Evolutionary conservation across 2,329 filamentous ascomycete genomes (phyloP), one percentile per base, ranked within the genome.

Genomic region (Monosporascus ibericus): DNA sequence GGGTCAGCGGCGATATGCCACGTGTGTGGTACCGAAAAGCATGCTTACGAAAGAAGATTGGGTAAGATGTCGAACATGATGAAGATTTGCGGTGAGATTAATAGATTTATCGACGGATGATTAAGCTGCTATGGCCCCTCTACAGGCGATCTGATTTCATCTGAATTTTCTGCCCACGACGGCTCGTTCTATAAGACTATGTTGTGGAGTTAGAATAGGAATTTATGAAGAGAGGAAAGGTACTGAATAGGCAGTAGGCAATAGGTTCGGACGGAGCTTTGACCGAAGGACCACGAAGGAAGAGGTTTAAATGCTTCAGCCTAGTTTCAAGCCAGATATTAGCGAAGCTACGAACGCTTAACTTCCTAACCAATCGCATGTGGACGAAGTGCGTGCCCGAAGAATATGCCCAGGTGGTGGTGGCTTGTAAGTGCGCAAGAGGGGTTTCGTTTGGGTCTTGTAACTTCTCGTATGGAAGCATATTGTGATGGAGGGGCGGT

Each of bases 51-150:
- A 66, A 86, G 71, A 54, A 86, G 72, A 65, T 84, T 82, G 59
- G 84, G 81, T 55, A 86, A 74, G 54, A 86, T 76, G 60, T 81
- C 80, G 61, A 87, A 85, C 82, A 87, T 85, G 65, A 38, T 56
- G 57, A 52, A 7, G 36, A 42, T 9, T 15, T 22, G 47, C 7
- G n/a, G 47, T 17, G 36, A 49, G 22, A 17, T 38, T 30, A 3
- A 34, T 27, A 34, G 30, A 34, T 30, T n/a, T 25, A n/a, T 30
- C 24, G 24, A n/a, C 42, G 6, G 11, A 27, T 30, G 14, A 11
- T 34, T 3, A 34, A 34, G 30, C 30, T 34, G 30, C 30, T 34
- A 34, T 34, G 30, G 30, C 11, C 30, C 11, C 14, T 14, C 11
- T 34, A 34, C 14, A 14, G 30, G 4, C 11, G 9, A 14, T 14